These are phyloP conservation scores for Eucalyptus pauciflora DNA, from an alignment of 345 rosid species.

Conservation along the genomic window DNA sequence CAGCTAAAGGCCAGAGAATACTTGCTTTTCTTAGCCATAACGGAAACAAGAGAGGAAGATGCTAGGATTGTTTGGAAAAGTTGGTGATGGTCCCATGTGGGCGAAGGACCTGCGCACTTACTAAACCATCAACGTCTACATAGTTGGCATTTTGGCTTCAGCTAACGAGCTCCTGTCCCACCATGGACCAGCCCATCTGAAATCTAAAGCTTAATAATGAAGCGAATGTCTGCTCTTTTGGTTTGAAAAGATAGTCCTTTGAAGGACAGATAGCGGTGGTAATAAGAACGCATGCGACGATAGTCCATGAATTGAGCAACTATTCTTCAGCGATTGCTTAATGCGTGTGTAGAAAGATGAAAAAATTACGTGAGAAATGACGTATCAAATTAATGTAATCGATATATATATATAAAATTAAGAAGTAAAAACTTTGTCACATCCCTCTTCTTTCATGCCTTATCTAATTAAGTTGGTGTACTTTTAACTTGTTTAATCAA, in stretches of 20 bases:
- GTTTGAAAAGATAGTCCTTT: not conserved
- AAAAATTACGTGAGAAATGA: not conserved
- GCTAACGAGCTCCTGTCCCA: not conserved
- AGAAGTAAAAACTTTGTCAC: not conserved
- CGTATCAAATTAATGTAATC: not conserved
- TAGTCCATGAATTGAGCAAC: not conserved
- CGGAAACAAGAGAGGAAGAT: not conserved
- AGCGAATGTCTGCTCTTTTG: not conserved
- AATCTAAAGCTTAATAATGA: not conserved
- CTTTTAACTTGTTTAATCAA: not conserved
- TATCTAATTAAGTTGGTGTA: not conserved
- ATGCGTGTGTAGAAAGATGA: not conserved
- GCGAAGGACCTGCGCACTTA: not conserved
- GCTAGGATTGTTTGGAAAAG: not conserved
- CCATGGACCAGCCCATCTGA: not conserved
- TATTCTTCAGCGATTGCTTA: not conserved
- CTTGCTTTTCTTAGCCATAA: not conserved
- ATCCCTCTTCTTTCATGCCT: not conserved
- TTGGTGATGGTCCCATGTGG: not conserved
- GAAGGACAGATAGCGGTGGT: not conserved
- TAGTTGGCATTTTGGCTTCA: not conserved
- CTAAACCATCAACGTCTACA: not conserved
- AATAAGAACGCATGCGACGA: not conserved
- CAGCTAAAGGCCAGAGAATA: not conserved
- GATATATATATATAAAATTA: too few species aligned